phyloP scores from a whole-genome alignment of 83 land plant species.

The Picea abies region DNA sequence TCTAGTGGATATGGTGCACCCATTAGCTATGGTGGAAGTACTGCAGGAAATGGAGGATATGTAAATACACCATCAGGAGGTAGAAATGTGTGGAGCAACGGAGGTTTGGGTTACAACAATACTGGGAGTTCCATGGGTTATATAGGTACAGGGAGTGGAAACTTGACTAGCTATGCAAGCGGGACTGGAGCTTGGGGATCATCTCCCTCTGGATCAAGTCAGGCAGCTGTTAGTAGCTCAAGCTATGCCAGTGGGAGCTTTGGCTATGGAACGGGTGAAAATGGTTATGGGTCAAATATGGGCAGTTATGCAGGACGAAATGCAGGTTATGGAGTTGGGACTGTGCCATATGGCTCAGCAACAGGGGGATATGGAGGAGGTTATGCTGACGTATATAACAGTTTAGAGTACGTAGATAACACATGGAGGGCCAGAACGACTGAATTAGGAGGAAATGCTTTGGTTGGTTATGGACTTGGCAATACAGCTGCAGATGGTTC shows the following conservation, averaged over 20 bases:
- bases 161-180: constrained; percentile 25
- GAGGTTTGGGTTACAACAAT: constrained; percentile 22
- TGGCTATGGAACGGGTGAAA: constrained; percentile 28
- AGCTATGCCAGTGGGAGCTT: constrained; percentile 30
- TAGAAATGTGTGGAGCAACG: constrained; percentile 54
- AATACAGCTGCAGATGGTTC: constrained; percentile 31
- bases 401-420: constrained; percentile 32
- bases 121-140: constrained; percentile 26
- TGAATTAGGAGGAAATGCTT: constrained; percentile 37
- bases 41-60: constrained; percentile 28
- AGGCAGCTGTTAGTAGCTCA: constrained; percentile 25
- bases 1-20: constrained; percentile 31
- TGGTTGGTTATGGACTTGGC: constrained; percentile 37
- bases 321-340: constrained; percentile 20
- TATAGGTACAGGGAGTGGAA: constrained; percentile 37
- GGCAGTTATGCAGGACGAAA: constrained; percentile 33
- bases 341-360: constrained; percentile 31
- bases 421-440: constrained; percentile 46
- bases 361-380: constrained; percentile 33
- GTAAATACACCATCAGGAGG: constrained; percentile 23
- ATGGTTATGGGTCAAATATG: constrained; percentile 21
- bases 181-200: constrained; percentile 43
- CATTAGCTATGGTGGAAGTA: constrained; percentile 29
- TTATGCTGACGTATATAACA: constrained; percentile 30
- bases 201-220: constrained; percentile 34